These are phyloP conservation scores for cucumber (Cucumis sativus) DNA, from an alignment of 306 rosid species.

Conservation along the genomic window DNA sequence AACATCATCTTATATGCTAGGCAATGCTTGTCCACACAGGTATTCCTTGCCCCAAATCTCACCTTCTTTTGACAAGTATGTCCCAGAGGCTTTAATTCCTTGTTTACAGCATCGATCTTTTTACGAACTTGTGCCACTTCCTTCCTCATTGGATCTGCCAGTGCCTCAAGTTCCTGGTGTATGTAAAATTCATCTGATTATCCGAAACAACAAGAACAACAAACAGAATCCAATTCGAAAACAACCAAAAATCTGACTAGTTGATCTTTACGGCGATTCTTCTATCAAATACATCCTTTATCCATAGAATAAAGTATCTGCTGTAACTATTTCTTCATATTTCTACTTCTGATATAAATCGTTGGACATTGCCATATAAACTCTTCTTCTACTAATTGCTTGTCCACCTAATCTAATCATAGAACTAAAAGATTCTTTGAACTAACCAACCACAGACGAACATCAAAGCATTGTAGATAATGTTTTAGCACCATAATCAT, in stretches of 20 bases:
- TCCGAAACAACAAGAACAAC: background rate
- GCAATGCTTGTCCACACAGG: background rate
- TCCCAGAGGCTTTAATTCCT: slow-evolving; percentile 95
- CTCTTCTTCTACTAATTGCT: background rate
- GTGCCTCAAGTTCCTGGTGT: slow-evolving; percentile 75
- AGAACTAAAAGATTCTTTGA: background rate
- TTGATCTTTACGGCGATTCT: no score
- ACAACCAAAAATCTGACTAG: background rate
- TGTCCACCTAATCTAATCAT: background rate
- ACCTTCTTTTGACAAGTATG: slow-evolving; percentile 95
- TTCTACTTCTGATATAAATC: no score
- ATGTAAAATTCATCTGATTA: background rate
- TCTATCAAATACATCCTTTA: no score
- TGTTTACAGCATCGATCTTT: slow-evolving; percentile 83
- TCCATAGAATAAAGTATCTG: no score
- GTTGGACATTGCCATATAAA: background rate
- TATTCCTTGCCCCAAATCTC: background rate
- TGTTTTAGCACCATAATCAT: background rate
- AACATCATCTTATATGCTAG: background rate
- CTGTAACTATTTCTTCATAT: no score
- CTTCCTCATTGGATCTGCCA: slow-evolving; percentile 92
- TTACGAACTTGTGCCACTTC: slow-evolving; percentile 73
- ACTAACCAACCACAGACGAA: background rate
- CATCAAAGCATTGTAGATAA: background rate
- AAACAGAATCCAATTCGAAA: background rate